Evolutionary conservation across 2,329 filamentous ascomycete species (phyloP), one percentile per base, ranked within the genome.

Genomic region (Fusarium euwallaceae): DNA sequence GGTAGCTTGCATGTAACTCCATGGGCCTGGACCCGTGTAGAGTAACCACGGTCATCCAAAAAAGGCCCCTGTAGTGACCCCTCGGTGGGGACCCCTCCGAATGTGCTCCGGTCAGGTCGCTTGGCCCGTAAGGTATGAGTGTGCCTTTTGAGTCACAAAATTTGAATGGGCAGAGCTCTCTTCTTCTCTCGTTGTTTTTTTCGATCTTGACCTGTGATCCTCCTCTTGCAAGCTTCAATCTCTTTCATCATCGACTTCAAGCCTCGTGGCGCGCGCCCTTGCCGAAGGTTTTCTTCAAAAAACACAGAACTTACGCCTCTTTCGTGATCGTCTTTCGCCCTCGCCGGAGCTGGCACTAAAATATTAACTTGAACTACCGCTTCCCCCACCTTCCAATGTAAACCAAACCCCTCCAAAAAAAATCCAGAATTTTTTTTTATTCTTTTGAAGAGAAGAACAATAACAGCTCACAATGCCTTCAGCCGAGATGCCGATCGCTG

Each of bases 401-500:
- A 68, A 63, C 29, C 67, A 64, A 62, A 62, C 61, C 73, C 73
- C 70, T 74, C 73, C 73, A 74, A 66, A 56, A 45, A 45, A 43
- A 8, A 51, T 20, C 59, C 64, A 71, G 45, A 63, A 66, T 66
- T 66, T 32, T 69, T 66, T 73, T 76, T 64, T 62, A 62, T 45
- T 37, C 27, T 41, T 29, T 61, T 32, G 29, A 61, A 29, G 45
- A 27, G 22, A 65, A 68, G 69, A 74, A 71, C 64, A 75, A 20
- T 32, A 69, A 67, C 12, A 70, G 66, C 70, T 75, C 65, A 77
- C 60, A 66, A 76, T 78, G 85, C 81, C 85, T 70, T 83, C 82
- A 76, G 76, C 82, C 71, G 82, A 85, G 60, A 82, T 84, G 78
- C 81, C 84, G 64, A 81, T 85, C 69, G 81, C 82, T 70, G 83